phyloP scores from a whole-genome alignment of 2,329 filamentous ascomycete genomes.

The Blumeria hordei region DNA sequence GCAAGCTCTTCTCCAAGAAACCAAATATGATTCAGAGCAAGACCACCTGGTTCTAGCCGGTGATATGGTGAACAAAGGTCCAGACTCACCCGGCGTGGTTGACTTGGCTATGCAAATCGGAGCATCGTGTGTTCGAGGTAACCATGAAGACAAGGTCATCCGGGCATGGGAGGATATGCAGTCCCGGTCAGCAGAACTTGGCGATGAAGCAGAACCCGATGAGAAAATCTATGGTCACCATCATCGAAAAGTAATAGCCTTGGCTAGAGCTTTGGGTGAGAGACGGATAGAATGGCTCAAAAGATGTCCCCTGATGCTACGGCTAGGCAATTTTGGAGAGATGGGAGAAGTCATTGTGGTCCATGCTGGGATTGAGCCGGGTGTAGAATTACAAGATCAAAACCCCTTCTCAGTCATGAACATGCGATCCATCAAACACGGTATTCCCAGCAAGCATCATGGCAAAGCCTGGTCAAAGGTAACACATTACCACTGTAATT shows the following conservation, averaged over 20 bases:
- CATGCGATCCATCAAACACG: conserved; percentile 39
- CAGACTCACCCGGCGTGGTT: conserved; percentile 57
- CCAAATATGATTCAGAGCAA: conserved; percentile 31
- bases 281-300: conserved; percentile 46
- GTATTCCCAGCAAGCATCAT: conserved; percentile 10
- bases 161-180: conserved; percentile 26
- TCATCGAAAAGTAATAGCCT: conserved; percentile 11
- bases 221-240: conserved; percentile 11
- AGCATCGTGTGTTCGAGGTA: conserved; percentile 69
- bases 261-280: conserved; percentile 11
- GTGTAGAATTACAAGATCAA: conserved; percentile 41
- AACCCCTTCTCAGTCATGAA: conserved; percentile 73
- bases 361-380: conserved; percentile 68
- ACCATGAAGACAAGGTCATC: conserved; percentile 78
- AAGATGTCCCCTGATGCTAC: conserved; percentile 52
- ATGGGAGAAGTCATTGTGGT: conserved; percentile 49
- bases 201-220: conserved; percentile 11
- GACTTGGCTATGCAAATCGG: conserved; percentile 46
- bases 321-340: conserved; percentile 34
- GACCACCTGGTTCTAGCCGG: conserved; percentile 61
- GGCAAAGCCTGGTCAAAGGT: conserved; percentile 14
- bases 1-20: conserved; percentile 37
- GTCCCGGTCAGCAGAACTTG: conserved; percentile 11
- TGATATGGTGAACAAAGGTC: conserved; percentile 69
- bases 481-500: neutral